Conservation (phyloP, 768 basidiomycete genomes). For the Leucosporidium scottii region DNA sequence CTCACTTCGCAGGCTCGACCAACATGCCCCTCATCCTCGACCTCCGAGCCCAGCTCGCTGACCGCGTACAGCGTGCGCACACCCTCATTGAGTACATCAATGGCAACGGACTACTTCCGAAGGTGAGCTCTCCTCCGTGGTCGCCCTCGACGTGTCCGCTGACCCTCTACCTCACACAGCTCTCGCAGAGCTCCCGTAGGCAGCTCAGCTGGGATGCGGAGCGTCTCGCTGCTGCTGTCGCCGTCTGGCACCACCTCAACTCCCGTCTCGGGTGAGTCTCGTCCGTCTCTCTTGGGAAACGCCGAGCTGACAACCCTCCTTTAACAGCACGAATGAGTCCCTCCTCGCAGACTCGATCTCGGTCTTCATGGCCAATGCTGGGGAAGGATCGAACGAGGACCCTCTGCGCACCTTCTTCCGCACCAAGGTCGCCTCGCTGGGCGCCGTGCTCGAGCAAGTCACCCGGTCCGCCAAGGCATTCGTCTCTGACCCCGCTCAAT, state of each 20-base stretch:
- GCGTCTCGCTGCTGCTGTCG: slow-evolving; percentile 70
- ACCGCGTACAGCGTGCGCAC: slow-evolving; percentile 64
- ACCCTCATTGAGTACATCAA: slow-evolving; percentile 87
- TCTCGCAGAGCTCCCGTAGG: slow-evolving; percentile 72
- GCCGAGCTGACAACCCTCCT: not conserved
- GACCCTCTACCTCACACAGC: slow-evolving; percentile 46
- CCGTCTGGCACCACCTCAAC: slow-evolving; percentile 59
- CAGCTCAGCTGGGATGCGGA: slow-evolving; percentile 74
- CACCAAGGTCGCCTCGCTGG: slow-evolving; percentile 57
- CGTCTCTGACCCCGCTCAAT: slow-evolving; percentile 44
- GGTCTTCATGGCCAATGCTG: slow-evolving; percentile 57
- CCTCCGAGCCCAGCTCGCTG: slow-evolving; percentile 65
- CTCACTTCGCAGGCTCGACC: slow-evolving; percentile 48
- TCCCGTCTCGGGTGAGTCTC: slow-evolving; percentile 39
- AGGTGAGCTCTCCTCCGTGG: slow-evolving; percentile 47
- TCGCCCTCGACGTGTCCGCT: slow-evolving; percentile 7
- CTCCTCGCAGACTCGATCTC: slow-evolving; percentile 62
- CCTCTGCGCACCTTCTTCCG: slow-evolving; percentile 78
- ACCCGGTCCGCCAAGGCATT: slow-evolving; percentile 48
- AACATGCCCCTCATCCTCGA: slow-evolving; percentile 72
- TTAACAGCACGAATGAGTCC: slow-evolving; percentile 37
- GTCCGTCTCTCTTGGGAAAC: not conserved
- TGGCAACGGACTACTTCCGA: slow-evolving; percentile 68
- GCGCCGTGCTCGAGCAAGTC: slow-evolving; percentile 59
- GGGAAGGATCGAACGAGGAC: slow-evolving; percentile 61